Evolutionary conservation across 1,139 yeast species (phyloP), one percentile per base, ranked within the genome.

Genomic region (Yamadazyma friedrichii): DNA sequence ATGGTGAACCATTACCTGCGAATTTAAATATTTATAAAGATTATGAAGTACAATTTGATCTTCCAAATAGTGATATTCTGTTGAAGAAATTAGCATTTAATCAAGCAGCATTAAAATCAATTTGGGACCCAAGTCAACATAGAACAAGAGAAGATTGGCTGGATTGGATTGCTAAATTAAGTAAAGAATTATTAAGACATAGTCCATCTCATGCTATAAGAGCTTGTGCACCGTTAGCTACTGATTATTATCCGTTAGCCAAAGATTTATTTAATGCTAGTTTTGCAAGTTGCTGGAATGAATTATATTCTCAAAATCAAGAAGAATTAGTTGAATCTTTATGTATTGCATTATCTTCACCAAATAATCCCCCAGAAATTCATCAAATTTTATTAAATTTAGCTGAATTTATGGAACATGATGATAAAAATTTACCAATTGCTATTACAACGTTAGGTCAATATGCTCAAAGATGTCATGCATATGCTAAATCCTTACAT

Each of bases 331-430:
- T 91, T 1, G 86, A 85, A 52, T 79, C 96, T 1, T 74, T 94
- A 36, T 89, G 95, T 56, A 75, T 83, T 40, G 98, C 98, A 0
- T 70, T 93, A 47, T 85, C 91, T 1, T 84, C 96, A 0, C 88
- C 95, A 1, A 88, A 91, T 51, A 88, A 88, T 51, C 96, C 98
- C 1, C 97, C 98, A 0, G 99, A 94, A 54, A 91, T 93, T 35
- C 85, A 91, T 51, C 98, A 93, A 58, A 85, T 89, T 1, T 70
- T 94, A 40, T 70, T 94, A 51, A 91, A 91, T 51, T 69, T 94
- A 42, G 96, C 96, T 0, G 99, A 94, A 57, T 94, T 86, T 55
- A 86, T 93, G 95, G 99, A 94, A 56, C 98, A 93, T 55, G 98
- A 91, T 61, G 97, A 89, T 53, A 91, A 89, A 55, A 85, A 96